phyloP scores from a whole-genome alignment of 2,329 filamentous ascomycete genomes.

The Oidium heveae region DNA sequence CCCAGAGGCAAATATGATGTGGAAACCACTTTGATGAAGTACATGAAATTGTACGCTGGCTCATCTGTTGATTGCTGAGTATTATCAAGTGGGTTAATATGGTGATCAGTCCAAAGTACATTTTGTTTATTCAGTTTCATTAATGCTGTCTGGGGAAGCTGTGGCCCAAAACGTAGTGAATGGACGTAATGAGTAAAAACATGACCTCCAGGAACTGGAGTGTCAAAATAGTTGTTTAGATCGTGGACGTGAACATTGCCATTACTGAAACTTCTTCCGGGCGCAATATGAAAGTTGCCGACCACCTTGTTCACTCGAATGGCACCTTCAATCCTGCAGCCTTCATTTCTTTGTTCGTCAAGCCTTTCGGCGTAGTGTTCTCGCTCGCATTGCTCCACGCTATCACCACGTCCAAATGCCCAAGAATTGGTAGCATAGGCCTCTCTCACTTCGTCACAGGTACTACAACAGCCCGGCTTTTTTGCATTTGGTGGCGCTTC shows the following conservation, averaged over 20 bases:
- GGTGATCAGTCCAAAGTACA: constrained; percentile 60
- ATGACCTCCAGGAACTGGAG: constrained; percentile 41
- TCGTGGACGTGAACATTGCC: constrained; percentile 97
- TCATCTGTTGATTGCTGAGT: constrained; percentile 55
- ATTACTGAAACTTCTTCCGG: constrained; percentile 84
- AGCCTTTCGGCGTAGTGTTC: constrained; percentile 84
- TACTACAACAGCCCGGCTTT: constrained; percentile 87
- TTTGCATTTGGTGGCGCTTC: constrained; percentile 39
- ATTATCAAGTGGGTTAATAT: constrained; percentile 72
- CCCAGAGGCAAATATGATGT: constrained; percentile 85
- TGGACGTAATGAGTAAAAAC: constrained; percentile 81
- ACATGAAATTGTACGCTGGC: constrained; percentile 88
- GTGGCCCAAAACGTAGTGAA: constrained; percentile 73
- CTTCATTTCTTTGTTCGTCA: constrained; percentile 69
- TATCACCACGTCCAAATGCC: constrained; percentile 82
- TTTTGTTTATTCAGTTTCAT: constrained; percentile 30
- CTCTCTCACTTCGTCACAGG: constrained; percentile 86
- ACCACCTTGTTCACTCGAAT: constrained; percentile 95
- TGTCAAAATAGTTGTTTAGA: constrained; percentile 79
- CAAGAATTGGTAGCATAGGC: constrained; percentile 75
- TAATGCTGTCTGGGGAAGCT: constrained; percentile 48
- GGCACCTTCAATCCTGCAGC: constrained; percentile 77
- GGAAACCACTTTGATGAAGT: constrained; percentile 95
- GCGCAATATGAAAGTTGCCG: constrained; percentile 95
- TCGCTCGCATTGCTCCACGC: constrained; percentile 81